A percentile compares a stretch with the other conserved stretches of the same genome.
Conservation (phyloP, 2,329 filamentous ascomycete genomes). For the Elsinoe arachidis region DNA sequence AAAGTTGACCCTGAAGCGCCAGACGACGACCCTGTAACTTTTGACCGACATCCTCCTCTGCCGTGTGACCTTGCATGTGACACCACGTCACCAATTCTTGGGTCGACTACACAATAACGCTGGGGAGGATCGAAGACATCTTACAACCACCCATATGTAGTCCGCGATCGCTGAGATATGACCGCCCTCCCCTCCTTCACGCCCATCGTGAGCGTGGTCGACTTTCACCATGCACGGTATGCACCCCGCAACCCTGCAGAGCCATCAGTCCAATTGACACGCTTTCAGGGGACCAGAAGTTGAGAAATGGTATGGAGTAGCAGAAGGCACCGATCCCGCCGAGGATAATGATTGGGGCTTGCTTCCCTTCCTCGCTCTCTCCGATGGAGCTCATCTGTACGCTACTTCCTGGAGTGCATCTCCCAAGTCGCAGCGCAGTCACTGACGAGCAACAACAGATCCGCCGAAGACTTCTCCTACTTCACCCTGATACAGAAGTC, state of each 20-base stretch:
- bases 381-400: conserved; percentile 89
- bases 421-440: conserved; percentile 7
- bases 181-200: conserved; percentile 26
- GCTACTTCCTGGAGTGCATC: conserved; percentile 27
- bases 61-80: not conserved
- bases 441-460: conserved; percentile 39
- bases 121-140: not conserved
- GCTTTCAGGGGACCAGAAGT: conserved; percentile 70
- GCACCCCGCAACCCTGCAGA: not conserved
- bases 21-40: not conserved
- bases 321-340: conserved; percentile 69
- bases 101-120: not conserved
- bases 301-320: conserved; percentile 76
- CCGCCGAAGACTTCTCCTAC: conserved; percentile 95
- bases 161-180: conserved; percentile 7
- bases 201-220: conserved; percentile 44
- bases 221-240: conserved; percentile 45
- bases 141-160: not conserved
- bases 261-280: conserved; percentile 11
- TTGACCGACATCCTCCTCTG: not conserved
- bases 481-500: conserved; percentile 66
- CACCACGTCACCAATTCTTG: not conserved
- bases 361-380: conserved; percentile 92
- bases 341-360: conserved; percentile 81
- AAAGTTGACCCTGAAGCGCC: not conserved